These are phyloP conservation scores for Emergomyces pasteurianus DNA, from an alignment of 2,329 filamentous ascomycete genomes.

Conservation along the genomic window DNA sequence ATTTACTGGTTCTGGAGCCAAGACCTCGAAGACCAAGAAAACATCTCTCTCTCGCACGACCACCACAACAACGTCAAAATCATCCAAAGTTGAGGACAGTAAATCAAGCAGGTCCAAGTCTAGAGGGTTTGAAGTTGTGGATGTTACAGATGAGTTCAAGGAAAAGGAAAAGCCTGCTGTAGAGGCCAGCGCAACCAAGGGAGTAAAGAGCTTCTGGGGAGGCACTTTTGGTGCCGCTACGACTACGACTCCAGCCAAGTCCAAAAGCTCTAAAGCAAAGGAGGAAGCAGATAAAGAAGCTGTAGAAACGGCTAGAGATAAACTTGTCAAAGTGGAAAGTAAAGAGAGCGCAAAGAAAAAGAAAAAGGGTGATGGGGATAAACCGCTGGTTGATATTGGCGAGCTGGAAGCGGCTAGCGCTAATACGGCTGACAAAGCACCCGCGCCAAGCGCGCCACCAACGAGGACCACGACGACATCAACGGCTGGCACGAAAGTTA, in stretches of 20 bases:
- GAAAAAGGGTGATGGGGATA: constrained; percentile 18
- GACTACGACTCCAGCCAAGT: constrained; percentile 32
- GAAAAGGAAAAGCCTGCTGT: constrained; percentile 18
- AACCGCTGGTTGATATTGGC: constrained; percentile 23
- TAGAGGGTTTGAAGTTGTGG: constrained; percentile 16
- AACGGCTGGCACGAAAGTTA: constrained; percentile 26
- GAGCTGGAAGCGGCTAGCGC: constrained; percentile 22
- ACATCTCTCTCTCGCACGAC: constrained; percentile 20
- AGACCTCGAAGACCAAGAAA: constrained; percentile 34
- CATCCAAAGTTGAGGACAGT: constrained; percentile 15
- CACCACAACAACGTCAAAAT: constrained; percentile 12
- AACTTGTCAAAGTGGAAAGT: constrained; percentile 12
- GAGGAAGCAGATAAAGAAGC: constrained; percentile 13
- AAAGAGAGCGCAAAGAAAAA: constrained; percentile 15
- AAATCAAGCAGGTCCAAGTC: constrained; percentile 21
- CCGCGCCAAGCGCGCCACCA: constrained; percentile 28
- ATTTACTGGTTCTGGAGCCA: constrained; percentile 20
- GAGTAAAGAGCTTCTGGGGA: constrained; percentile 34
- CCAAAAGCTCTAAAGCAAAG: constrained; percentile 31
- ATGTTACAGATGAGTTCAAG: constrained; percentile 17
- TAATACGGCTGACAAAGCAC: constrained; percentile 28
- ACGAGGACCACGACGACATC: constrained; percentile 32
- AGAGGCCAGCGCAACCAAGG: constrained; percentile 26
- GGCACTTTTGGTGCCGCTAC: constrained; percentile 25
- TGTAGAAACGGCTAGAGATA: constrained; percentile 17